Evolutionary conservation across 75 land plant species (phyloP), one percentile per base, ranked within the genome.

Genomic region (Selaginella tamariscina): DNA sequence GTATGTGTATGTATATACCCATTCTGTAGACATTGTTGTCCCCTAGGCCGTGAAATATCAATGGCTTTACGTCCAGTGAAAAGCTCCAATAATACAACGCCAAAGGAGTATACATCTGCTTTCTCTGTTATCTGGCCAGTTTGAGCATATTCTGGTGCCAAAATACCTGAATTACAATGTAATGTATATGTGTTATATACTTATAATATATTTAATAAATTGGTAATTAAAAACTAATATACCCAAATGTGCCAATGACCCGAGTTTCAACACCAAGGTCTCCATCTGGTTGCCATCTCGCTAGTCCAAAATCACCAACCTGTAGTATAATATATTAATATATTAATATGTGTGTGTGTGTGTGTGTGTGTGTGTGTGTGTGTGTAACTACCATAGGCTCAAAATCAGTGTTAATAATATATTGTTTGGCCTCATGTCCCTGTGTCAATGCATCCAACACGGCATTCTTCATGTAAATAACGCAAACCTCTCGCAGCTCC

Each of bases 371-470:
- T n/a, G n/a, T n/a, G n/a, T n/a, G n/a, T n/a, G n/a, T n/a, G n/a
- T n/a, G n/a, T n/a, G n/a, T n/a, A 59, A 8, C 23, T 8, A 59
- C 62, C 62, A 59, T 28, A 33, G 98, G 86, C 75, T 84, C 96
- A 74, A 85, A 93, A 49, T 93, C 98, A 83, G 98, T 22, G 98
- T 93, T 57, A 93, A 71, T 32, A 93, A 88, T 60, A 93, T 93
- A 66, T 93, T 93, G 65, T 93, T 89, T n/a, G 98, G 98, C 55
- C 98, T 78, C 91, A 93, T 80, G 55, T 93, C 98, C 54, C 98
- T 87, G 71, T 93, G 98, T 89, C 86, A 71, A 93, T 93, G 80
- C 98, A 93, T 30, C 98, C 98, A 29, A 93, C 98, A 56, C 98
- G 82, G 73, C 98, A 93, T 75, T 93, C 95, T 74, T 93, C 98